phyloP scores from a whole-genome alignment of 2,329 filamentous ascomycete species.

The Colletotrichum paranaense region DNA sequence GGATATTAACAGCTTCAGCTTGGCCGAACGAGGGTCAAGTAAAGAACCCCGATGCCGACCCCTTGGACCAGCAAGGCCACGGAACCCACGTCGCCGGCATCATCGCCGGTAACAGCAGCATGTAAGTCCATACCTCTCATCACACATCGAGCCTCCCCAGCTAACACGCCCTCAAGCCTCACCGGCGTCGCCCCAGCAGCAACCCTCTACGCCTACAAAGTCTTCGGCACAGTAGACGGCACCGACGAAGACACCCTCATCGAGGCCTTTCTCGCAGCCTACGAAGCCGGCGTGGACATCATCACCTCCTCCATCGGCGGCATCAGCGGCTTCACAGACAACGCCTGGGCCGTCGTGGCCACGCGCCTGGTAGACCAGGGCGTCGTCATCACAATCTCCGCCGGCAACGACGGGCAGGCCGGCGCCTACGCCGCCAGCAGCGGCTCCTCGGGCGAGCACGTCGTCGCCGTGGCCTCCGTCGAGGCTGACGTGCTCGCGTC shows the following conservation, averaged over 20 bases:
- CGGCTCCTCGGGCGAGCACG: slow-evolving; percentile 52
- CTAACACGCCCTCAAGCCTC: neutral
- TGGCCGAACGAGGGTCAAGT: slow-evolving; percentile 35
- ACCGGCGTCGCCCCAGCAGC: slow-evolving; percentile 29
- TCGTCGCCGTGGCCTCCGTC: slow-evolving; percentile 57
- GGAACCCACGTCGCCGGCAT: slow-evolving; percentile 50
- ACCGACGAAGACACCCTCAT: slow-evolving; percentile 35
- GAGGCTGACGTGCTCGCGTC: slow-evolving; percentile 38
- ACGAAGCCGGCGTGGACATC: slow-evolving; percentile 38
- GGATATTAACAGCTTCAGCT: slow-evolving; percentile 10
- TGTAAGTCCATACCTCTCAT: neutral
- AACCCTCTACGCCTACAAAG: slow-evolving; percentile 30
- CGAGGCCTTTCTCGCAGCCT: slow-evolving; percentile 30
- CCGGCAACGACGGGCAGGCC: slow-evolving; percentile 55
- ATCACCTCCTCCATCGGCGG: slow-evolving; percentile 41
- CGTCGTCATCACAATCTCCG: slow-evolving; percentile 53
- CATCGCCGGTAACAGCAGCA: slow-evolving; percentile 37
- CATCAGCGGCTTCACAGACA: slow-evolving; percentile 35
- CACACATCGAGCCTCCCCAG: neutral
- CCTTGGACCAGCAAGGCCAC: slow-evolving; percentile 48
- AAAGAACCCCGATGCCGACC: slow-evolving; percentile 48
- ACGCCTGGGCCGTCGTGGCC: slow-evolving; percentile 49
- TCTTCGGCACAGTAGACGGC: slow-evolving; percentile 24
- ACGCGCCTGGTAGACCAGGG: slow-evolving; percentile 55
- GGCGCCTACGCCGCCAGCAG: slow-evolving; percentile 54